These are phyloP conservation scores for Fragilariopsis cylindrus DNA, from an alignment of 108 stramenopile genomes.

Conservation along the genomic window DNA sequence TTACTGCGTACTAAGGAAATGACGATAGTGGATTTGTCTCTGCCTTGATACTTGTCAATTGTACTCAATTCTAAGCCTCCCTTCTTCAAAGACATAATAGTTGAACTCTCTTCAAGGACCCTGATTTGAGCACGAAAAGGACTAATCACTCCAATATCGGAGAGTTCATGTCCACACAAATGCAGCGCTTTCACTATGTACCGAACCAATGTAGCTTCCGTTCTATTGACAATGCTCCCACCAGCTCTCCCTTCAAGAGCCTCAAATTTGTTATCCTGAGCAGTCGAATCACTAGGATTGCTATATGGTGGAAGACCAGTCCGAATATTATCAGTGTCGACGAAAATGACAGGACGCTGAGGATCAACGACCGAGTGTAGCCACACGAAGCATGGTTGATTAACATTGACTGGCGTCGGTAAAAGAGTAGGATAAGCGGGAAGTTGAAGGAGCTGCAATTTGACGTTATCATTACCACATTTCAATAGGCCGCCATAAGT, in stretches of 20 bases:
- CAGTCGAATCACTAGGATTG: neutral
- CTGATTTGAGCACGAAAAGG: slow-evolving; percentile 93
- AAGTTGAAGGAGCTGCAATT: slow-evolving; percentile 46
- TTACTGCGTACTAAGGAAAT: slow-evolving; percentile 88
- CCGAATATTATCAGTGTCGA: slow-evolving; percentile 81
- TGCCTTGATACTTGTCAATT: slow-evolving; percentile 90
- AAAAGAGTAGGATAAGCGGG: slow-evolving; percentile 38
- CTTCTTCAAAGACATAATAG: slow-evolving; percentile 33
- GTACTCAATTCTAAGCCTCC: slow-evolving; percentile 85
- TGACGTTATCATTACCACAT: slow-evolving; percentile 83
- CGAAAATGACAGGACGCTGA: slow-evolving; percentile 74
- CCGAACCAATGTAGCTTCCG: slow-evolving; percentile 60
- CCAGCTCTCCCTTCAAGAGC: slow-evolving; percentile 41
- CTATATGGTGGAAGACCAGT: neutral
- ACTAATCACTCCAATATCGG: slow-evolving; percentile 82
- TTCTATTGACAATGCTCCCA: slow-evolving; percentile 56
- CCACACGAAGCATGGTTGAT: slow-evolving; percentile 42
- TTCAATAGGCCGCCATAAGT: slow-evolving; percentile 85
- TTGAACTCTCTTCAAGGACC: slow-evolving; percentile 27
- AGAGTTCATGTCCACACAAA: slow-evolving; percentile 45
- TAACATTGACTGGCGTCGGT: slow-evolving; percentile 12
- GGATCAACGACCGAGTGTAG: slow-evolving; percentile 59
- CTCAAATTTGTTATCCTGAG: slow-evolving; percentile 11
- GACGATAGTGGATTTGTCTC: slow-evolving; percentile 86
- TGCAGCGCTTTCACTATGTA: slow-evolving; percentile 45